These are phyloP conservation scores for Blastocystis sp. DNA, from an alignment of 352 stramenopile species.

Conservation along the genomic window DNA sequence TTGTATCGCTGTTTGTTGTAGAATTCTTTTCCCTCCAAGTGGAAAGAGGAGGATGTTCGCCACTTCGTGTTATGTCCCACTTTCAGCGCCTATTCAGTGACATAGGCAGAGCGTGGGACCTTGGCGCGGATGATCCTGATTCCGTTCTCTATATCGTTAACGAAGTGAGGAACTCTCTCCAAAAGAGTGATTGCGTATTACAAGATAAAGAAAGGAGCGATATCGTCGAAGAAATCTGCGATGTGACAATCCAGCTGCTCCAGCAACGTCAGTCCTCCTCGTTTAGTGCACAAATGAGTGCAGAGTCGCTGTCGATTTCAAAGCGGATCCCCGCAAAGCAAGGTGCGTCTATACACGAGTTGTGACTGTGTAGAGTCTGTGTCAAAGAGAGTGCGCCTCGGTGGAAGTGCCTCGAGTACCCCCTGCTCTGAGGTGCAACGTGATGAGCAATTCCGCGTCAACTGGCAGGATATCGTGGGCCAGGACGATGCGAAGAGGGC, in stretches of 20 bases:
- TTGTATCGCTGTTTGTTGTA: conserved; percentile 52
- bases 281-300: neutral
- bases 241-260: conserved; percentile 41
- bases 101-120: conserved; percentile 60
- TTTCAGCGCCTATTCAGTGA: conserved; percentile 40
- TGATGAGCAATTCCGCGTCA: neutral
- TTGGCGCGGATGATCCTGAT: neutral
- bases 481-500: conserved; percentile 63
- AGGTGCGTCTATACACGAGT: neutral
- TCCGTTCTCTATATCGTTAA: neutral
- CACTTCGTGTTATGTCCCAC: neutral
- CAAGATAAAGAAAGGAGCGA: conserved; percentile 11
- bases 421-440: neutral
- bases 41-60: neutral
- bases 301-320: neutral
- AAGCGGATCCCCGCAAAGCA: neutral
- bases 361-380: neutral
- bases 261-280: neutral
- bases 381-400: neutral
- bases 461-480: conserved; percentile 63
- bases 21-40: conserved; percentile 57
- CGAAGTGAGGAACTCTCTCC: neutral
- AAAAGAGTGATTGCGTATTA: neutral
- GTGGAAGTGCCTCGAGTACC: neutral
- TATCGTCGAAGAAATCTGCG: conserved; percentile 27